Evolutionary conservation across 2,329 filamentous ascomycete genomes (phyloP), one percentile per base, ranked within the genome.

Genomic region (Aspergillus novofumigatus): DNA sequence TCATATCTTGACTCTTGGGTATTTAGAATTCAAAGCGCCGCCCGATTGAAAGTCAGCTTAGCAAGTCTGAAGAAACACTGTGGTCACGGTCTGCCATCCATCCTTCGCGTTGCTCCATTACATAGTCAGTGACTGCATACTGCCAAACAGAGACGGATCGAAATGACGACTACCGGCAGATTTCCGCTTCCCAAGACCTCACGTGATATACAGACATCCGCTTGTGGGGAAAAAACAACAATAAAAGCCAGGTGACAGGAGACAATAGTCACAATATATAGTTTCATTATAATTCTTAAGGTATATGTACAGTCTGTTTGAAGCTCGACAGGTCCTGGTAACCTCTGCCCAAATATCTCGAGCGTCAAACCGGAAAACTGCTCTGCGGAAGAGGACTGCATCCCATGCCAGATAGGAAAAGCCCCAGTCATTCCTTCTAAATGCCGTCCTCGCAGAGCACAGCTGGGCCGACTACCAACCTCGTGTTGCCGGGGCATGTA

Each of bases 1-100:
- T 49, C 67, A 68, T 67, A 54, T 45, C 54, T 60, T 45, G 4
- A 17, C 32, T 38, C 14, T 38, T 17, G 32, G 2, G 47, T 44
- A 42, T 9, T 28, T 6, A 51, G 26, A 17, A 38, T 49, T 23
- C 42, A 47, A 8, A 47, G 11, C 2, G 14, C 21, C 23, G 23
- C 26, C 44, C 23, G 21, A 11, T 20, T 5, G 2, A 23, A 8
- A 9, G 17, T 2, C 21, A 23, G 23, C 23, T 3, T 47, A 47
- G 44, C 44, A 47, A 26, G 5, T n/a, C 1, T 38, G 32, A 47
- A 25, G 21, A 11, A 47, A 23, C 6, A 47, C n/a, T 3, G 5
- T 23, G 11, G 11, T 47, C 26, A 47, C 21, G 10, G 20, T 47
- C 23, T 23, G 14, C 32, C 32, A 17, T 47, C 44, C 44, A 47